phyloP scores from a whole-genome alignment of 306 rosid species.

The Inga oerstediana region DNA sequence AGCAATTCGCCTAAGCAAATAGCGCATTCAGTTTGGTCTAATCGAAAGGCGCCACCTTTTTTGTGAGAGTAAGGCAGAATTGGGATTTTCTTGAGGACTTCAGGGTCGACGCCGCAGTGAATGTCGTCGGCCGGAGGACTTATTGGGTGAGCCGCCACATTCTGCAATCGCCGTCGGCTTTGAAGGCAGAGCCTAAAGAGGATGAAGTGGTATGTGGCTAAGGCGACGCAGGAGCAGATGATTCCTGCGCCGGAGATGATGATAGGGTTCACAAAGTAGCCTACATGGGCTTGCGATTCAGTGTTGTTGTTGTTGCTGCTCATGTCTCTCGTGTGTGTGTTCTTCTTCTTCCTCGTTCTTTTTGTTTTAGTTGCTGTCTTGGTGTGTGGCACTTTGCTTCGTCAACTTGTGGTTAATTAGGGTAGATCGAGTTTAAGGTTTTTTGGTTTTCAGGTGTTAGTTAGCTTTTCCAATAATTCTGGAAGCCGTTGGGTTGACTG shows the following conservation, averaged over 20 bases:
- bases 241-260: conserved; percentile 45
- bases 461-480: conserved; percentile 29
- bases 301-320: neutral
- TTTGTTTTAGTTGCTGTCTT: neutral
- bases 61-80: conserved; percentile 33
- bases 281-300: neutral
- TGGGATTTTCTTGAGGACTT: conserved; percentile 46
- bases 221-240: conserved; percentile 31
- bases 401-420: conserved; percentile 20
- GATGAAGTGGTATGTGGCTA: conserved; percentile 44
- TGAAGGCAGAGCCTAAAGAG: conserved; percentile 30
- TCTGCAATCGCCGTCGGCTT: neutral
- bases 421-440: neutral
- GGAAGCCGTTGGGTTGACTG: conserved; percentile 41
- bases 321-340: conserved; percentile 13
- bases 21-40: conserved; percentile 55
- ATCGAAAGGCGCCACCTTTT: neutral
- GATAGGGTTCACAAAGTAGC: conserved; percentile 43
- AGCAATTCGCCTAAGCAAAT: conserved; percentile 56
- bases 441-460: conserved; percentile 9
- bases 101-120: neutral
- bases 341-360: neutral
- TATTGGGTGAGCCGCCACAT: neutral
- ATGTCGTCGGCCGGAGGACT: neutral
- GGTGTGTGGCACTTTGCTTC: neutral